Evolutionary conservation across 2,329 filamentous ascomycete species (phyloP).

Genomic region (Leptographium galeiforme): DNA sequence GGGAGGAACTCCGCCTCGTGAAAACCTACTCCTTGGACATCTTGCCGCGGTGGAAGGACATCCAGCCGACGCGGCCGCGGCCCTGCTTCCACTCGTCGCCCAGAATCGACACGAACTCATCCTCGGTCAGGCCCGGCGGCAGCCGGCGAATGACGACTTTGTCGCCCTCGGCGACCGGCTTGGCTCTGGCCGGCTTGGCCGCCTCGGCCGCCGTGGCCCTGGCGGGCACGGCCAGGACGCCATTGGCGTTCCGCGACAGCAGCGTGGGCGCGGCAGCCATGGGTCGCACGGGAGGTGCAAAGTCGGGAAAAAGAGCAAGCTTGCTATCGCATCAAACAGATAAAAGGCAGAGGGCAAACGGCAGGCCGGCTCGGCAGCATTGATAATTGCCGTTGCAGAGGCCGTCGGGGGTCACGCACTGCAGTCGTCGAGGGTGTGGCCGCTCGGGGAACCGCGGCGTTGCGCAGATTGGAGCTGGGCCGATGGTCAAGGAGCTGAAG

Average conservation of each 20-base stretch:
- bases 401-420: too few species aligned
- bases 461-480: not conserved
- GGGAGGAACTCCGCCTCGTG: too few species aligned
- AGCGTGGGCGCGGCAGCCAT: conserved; percentile 14
- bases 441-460: not conserved
- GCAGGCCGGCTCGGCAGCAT: not conserved
- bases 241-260: conserved; percentile 31
- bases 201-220: conserved; percentile 28
- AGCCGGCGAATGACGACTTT: conserved; percentile 79
- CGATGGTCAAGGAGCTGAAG: not conserved
- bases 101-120: conserved; percentile 59
- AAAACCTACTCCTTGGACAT: conserved; percentile 64
- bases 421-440: too few species aligned
- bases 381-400: not conserved
- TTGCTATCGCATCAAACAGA: not conserved
- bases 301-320: too few species aligned
- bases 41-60: conserved; percentile 53
- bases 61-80: conserved; percentile 76
- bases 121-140: conserved; percentile 69
- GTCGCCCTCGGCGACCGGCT: conserved; percentile 47
- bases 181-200: conserved; percentile 30
- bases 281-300: not conserved
- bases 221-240: conserved; percentile 36
- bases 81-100: conserved; percentile 72
- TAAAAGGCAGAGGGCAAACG: not conserved